A percentile compares a stretch with the other conserved stretches of the same genome.
phyloP scores from a whole-genome alignment of 495 filamentous ascomycete genomes.

The Penicillium ucsense region DNA sequence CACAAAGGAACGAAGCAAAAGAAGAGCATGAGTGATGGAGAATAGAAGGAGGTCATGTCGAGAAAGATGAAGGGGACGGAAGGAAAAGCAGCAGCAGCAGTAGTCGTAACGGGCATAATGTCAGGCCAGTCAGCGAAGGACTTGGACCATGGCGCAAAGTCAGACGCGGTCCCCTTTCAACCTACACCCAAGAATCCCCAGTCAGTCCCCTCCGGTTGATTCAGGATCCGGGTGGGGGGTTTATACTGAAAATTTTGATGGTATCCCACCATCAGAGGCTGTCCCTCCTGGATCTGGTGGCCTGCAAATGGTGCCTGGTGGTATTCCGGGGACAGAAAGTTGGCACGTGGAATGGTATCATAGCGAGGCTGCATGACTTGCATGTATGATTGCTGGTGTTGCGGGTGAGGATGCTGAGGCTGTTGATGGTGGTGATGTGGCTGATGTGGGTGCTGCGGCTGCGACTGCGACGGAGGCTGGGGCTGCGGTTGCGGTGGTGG shows the following conservation, averaged over 20 bases:
- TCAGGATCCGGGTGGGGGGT: conserved; percentile 28
- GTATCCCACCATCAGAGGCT: conserved; percentile 32
- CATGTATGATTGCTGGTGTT: conserved; percentile 23
- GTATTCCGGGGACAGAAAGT: conserved; percentile 30
- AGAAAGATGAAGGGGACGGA: not conserved
- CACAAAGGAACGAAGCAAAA: no score
- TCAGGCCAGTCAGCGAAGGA: conserved; percentile 11
- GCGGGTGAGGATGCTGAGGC: conserved; percentile 18
- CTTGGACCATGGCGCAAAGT: conserved; percentile 5
- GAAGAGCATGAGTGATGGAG: conserved; percentile 7
- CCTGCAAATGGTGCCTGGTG: conserved; percentile 21
- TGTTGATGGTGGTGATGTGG: conserved; percentile 24
- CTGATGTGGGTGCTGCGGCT: conserved; percentile 18
- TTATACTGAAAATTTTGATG: conserved; percentile 32
- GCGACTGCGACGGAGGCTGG: conserved; percentile 13
- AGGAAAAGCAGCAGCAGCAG: conserved; percentile 1
- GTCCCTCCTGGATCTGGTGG: conserved; percentile 23
- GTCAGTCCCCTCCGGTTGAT: conserved; percentile 37
- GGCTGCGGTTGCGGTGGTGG: conserved; percentile 23
- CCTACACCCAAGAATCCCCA: conserved; percentile 39
- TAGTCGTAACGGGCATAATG: conserved; percentile 18
- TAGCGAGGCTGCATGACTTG: conserved; percentile 35
- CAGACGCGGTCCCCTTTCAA: conserved; percentile 18
- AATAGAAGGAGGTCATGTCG: not conserved
- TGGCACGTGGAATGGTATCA: conserved; percentile 22